Base-by-base conservation (phyloP, 2,329 filamentous ascomycete genomes). In the Diaporthe ampelina region DNA sequence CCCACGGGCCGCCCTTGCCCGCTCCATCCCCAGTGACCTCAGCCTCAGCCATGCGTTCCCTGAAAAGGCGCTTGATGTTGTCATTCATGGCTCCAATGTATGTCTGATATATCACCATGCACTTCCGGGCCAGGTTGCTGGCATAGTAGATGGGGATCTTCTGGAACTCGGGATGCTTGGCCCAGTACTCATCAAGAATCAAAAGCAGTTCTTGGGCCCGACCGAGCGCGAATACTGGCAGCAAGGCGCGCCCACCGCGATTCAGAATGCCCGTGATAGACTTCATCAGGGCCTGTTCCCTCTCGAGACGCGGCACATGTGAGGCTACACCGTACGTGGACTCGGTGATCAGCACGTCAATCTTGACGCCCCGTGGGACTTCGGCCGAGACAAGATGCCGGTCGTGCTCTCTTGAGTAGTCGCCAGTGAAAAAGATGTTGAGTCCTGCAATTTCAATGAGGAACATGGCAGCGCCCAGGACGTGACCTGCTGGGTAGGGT, bases 41-140 rank as follows among this genome's bases (percentile, higher is more conserved):
- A 13, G 95, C 94, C 82, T 97, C 95, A 5, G 94, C 95, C 91
- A 98, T 97, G 63, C 95, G 92, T 83, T 97, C 95, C 70, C 94
- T 90, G 84, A 98, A 98, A n/a, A 98, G 90, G 15, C 94, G 91
- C 83, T 98, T 98, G 86, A 99, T 98, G 80, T 98, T 98, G 81
- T 98, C 96, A 82, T 99, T 99, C 97, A 99, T 99, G 72, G 95
- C 95, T 65, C 95, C 95, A 65, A 98, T 95, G 80, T 98, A 99
- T 1, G 97, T 99, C 82, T 98, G 97, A 81, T 99, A 99, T 4
- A 98, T 95, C 40, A 98, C 91, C 97, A 99, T 99, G 85, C 97
- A 99, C 84, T 98, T 97, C 76, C 96, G 89, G 0, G 97, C 97
- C 56, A 98, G 90, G 79, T 97, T 98, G 79, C 94, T 97, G 72